Evolutionary conservation across 495 filamentous ascomycete genomes (phyloP), one percentile per base, ranked within the genome.

Genomic region (Wilcoxina mikolae): DNA sequence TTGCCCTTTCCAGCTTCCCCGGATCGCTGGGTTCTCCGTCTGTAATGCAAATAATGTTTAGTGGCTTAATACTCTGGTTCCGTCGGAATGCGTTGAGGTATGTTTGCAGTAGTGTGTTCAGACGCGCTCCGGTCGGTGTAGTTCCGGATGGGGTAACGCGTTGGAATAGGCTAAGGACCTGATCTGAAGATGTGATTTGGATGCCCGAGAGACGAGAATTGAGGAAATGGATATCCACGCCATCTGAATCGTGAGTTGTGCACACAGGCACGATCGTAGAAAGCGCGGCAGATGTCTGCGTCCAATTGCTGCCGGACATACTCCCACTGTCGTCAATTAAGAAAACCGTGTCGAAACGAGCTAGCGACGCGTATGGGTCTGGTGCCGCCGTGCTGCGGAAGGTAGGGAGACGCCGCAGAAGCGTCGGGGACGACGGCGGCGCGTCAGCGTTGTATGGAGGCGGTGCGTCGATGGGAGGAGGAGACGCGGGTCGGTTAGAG

Each of bases 31-130:
- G 82, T 51, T 73, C 81, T 3, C 91, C 91, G 65, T 98, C 91
- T 0, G 91, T 98, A 50, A 98, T 84, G 38, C 87, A 79, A 63
- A 98, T 95, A 67, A 98, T 80, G 65, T 98, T 96, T 33, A 95
- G 65, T 0, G 90, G 90, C 65, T 88, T 93, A 7, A 84, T 64
- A 15, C 12, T 18, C 15, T 1, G 20, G 15, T 64, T 51, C 7
- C 11, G 18, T 3, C 35, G 49, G 53, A 52, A 65, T 20, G 27
- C 22, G 7, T 47, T 24, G 25, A 65, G n/a, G 22, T 65, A 65
- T 17, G 38, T 4, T 9, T 31, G n/a, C 7, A 65, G 38, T 11
- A 65, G 35, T 17, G 51, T 29, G 12, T 54, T 62, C 2, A 65
- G 62, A 10, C 52, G 31, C 23, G 26, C 39, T 2, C 58, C 62